phyloP scores from a whole-genome alignment of 2,329 filamentous ascomycete genomes.

The Pseudogymnoascus destructans region DNA sequence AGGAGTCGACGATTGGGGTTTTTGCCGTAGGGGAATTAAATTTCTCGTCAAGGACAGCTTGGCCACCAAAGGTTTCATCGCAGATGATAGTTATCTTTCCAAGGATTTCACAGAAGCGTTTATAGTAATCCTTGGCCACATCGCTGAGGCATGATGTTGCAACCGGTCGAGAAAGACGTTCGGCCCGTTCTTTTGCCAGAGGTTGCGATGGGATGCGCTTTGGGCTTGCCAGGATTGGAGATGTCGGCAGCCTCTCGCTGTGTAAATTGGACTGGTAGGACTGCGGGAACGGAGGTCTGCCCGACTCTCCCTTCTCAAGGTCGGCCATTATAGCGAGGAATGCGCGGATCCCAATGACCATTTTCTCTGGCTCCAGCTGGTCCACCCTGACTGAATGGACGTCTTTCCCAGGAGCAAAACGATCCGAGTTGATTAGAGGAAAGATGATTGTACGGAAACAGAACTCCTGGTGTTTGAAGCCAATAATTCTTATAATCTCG shows the following conservation, averaged over 20 bases:
- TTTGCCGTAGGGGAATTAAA: slow-evolving; percentile 79
- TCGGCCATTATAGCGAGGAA: slow-evolving; percentile 91
- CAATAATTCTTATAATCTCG: slow-evolving; percentile 87
- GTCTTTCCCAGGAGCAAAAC: slow-evolving; percentile 54
- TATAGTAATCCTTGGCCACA: slow-evolving; percentile 70
- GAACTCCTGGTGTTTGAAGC: slow-evolving; percentile 83
- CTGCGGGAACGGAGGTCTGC: slow-evolving; percentile 71
- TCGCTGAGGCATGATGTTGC: slow-evolving; percentile 54
- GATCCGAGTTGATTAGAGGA: slow-evolving; percentile 80
- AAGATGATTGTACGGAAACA: slow-evolving; percentile 92
- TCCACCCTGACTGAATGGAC: slow-evolving; percentile 68
- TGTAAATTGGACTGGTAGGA: slow-evolving; percentile 35
- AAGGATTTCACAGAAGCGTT: slow-evolving; percentile 84
- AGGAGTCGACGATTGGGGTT: slow-evolving; percentile 87
- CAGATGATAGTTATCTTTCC: slow-evolving; percentile 94
- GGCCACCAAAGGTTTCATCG: slow-evolving; percentile 92
- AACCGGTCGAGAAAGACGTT: slow-evolving; percentile 54
- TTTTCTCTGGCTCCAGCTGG: slow-evolving; percentile 86
- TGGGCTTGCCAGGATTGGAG: slow-evolving; percentile 35
- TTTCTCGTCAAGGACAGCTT: slow-evolving; percentile 90
- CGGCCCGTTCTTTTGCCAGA: slow-evolving; percentile 34
- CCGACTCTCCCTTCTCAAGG: slow-evolving; percentile 68
- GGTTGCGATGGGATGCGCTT: slow-evolving; percentile 17
- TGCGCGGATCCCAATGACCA: slow-evolving; percentile 91
- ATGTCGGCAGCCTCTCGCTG: slow-evolving; percentile 35